phyloP scores from a whole-genome alignment of 306 rosid species.

The Cotoneaster glaucophyllus region DNA sequence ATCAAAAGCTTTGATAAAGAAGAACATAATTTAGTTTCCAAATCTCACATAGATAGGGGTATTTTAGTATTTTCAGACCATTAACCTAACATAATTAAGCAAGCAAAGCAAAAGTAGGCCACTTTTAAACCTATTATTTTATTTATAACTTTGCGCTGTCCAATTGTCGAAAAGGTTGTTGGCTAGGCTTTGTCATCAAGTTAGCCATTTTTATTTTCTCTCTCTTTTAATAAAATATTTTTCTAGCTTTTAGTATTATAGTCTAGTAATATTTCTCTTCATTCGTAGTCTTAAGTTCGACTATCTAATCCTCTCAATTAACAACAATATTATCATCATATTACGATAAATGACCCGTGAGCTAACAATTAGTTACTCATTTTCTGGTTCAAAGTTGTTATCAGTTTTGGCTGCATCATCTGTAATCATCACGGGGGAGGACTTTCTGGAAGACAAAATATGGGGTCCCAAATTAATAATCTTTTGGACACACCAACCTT shows the following conservation, averaged over 20 bases:
- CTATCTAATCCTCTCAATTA: constrained; percentile 9
- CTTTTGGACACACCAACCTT: background rate
- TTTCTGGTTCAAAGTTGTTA: constrained; percentile 23
- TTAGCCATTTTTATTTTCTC: constrained; percentile 12
- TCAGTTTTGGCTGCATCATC: constrained; percentile 11
- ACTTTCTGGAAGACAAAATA: background rate
- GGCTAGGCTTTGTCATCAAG: constrained; percentile 56
- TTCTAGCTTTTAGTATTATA: rapidly evolving
- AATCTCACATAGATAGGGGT: constrained; percentile 9
- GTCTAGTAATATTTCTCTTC: too few species aligned
- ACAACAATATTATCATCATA: constrained; percentile 13
- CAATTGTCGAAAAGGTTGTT: constrained; percentile 41
- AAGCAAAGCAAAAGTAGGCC: constrained; percentile 24
- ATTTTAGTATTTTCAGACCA: background rate
- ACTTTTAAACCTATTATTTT: background rate
- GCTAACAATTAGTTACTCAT: constrained; percentile 27
- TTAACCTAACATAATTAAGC: constrained; percentile 22
- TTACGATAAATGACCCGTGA: constrained; percentile 42
- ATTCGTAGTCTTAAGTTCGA: rapidly evolving
- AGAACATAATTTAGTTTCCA: background rate
- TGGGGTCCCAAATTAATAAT: background rate
- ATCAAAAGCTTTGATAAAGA: background rate
- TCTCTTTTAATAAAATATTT: constrained; percentile 2
- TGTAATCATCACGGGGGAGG: constrained; percentile 15
- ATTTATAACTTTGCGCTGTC: background rate